Conservation (phyloP, 768 basidiomycete species). For the Lactarius psammicola region DNA sequence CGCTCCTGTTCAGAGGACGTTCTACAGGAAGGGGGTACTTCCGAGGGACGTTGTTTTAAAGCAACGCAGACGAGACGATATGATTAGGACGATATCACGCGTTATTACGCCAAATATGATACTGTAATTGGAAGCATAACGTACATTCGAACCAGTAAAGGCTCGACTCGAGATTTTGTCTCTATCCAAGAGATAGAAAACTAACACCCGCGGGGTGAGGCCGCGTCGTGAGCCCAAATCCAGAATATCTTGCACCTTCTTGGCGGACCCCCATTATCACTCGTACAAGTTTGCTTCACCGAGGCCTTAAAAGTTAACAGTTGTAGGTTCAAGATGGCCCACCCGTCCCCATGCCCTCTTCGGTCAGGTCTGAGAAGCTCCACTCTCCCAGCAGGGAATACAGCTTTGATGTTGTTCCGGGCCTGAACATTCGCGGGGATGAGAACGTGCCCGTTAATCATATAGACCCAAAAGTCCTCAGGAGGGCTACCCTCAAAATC, state of each 20-base stretch:
- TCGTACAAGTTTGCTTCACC: background rate
- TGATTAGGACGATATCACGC: no score
- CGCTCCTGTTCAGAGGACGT: background rate
- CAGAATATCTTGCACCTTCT: background rate
- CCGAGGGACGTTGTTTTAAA: background rate
- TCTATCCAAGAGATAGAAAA: background rate
- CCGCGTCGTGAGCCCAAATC: background rate
- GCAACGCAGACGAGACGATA: no score
- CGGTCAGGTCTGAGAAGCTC: background rate
- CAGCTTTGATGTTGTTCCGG: slow-evolving; percentile 3
- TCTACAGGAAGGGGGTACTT: background rate
- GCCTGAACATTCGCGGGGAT: background rate
- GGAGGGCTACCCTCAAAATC: slow-evolving; percentile 19
- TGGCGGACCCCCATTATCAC: background rate
- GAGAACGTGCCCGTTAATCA: slow-evolving; percentile 16
- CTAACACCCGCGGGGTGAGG: background rate
- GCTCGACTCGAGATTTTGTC: background rate
- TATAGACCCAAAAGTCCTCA: slow-evolving; percentile 5
- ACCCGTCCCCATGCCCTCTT: background rate
- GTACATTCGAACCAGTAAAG: no score
- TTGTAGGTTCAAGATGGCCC: background rate
- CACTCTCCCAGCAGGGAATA: slow-evolving; percentile 5
- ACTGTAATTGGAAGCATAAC: no score
- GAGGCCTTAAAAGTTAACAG: background rate
- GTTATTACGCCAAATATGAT: no score